These are phyloP conservation scores for Vitellaria paradoxa DNA, from an alignment of 179 eudicot species.

Conservation along the genomic window DNA sequence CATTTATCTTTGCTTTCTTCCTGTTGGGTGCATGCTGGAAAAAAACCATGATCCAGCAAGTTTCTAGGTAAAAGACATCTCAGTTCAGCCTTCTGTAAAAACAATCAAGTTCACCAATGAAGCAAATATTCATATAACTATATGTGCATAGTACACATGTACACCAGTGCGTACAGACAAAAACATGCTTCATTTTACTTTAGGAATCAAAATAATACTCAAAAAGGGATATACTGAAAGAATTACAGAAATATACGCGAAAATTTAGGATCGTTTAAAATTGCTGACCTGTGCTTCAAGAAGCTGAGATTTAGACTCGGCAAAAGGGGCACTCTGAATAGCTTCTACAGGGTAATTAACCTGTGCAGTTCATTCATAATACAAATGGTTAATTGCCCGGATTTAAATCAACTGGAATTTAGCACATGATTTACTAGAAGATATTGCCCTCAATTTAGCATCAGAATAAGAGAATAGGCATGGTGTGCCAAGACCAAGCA, in stretches of 20 bases:
- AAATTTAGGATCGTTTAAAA: not conserved
- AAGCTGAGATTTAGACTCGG: slow-evolving; percentile 75
- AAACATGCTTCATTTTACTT: not conserved
- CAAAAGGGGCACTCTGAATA: slow-evolving; percentile 54
- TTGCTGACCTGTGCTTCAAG: slow-evolving; percentile 78
- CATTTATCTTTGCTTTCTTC: slow-evolving; percentile 29
- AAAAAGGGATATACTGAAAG: not conserved
- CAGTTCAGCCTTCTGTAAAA: slow-evolving; percentile 74
- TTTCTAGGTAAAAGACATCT: slow-evolving; percentile 76
- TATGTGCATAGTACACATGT: not conserved
- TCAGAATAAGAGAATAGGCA: slow-evolving; percentile 2
- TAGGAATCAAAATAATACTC: not conserved
- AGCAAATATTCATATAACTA: slow-evolving; percentile 4
- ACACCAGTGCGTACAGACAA: not conserved
- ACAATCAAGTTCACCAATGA: slow-evolving; percentile 12
- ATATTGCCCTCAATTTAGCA: not conserved
- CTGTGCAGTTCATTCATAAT: slow-evolving; percentile 34
- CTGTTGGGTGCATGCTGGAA: slow-evolving; percentile 28
- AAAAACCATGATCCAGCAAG: slow-evolving; percentile 71
- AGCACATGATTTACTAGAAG: not conserved
- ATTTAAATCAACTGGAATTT: not conserved
- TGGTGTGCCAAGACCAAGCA: not conserved
- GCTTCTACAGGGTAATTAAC: slow-evolving; percentile 85
- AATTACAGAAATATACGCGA: not conserved
- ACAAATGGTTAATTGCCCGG: not conserved